A percentile compares a stretch with the other conserved stretches of the same genome.
Conservation (phyloP, 2,329 filamentous ascomycete species). For the Biscogniauxia marginata region DNA sequence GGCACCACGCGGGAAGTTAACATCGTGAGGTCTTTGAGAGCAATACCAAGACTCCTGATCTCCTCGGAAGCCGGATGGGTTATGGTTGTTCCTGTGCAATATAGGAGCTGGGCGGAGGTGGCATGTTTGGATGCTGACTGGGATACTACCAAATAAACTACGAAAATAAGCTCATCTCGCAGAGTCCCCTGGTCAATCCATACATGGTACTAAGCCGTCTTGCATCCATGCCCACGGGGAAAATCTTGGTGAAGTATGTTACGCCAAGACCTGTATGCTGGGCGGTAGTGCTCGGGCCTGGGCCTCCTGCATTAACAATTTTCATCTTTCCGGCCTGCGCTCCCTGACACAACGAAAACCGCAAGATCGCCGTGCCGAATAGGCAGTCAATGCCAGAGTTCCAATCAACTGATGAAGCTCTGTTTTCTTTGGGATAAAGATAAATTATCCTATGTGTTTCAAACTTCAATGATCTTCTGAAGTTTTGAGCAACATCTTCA, state of each 20-base stretch:
- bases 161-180: conserved; percentile 8
- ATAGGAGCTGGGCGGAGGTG: conserved; percentile 4
- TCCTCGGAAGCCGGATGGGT: conserved; percentile 19
- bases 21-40: conserved; percentile 1
- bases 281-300: conserved; percentile 5
- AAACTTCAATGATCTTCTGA: not conserved
- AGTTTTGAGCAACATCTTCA: not conserved
- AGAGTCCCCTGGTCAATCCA: conserved; percentile 12
- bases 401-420: conserved; percentile 6
- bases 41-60: conserved; percentile 27
- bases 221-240: not conserved
- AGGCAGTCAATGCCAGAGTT: not conserved
- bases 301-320: conserved; percentile 9
- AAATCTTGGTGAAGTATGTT: not conserved
- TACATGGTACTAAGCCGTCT: not conserved
- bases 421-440: not conserved
- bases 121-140: conserved; percentile 7
- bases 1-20: conserved; percentile 1
- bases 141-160: not conserved
- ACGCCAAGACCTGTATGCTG: conserved; percentile 11
- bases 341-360: conserved; percentile 19
- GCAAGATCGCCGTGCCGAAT: conserved; percentile 19
- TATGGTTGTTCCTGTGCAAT: not conserved
- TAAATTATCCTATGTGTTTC: not conserved
- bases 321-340: conserved; percentile 5